phyloP scores from a whole-genome alignment of 257 asterid species.

The Cordia subcordata region DNA sequence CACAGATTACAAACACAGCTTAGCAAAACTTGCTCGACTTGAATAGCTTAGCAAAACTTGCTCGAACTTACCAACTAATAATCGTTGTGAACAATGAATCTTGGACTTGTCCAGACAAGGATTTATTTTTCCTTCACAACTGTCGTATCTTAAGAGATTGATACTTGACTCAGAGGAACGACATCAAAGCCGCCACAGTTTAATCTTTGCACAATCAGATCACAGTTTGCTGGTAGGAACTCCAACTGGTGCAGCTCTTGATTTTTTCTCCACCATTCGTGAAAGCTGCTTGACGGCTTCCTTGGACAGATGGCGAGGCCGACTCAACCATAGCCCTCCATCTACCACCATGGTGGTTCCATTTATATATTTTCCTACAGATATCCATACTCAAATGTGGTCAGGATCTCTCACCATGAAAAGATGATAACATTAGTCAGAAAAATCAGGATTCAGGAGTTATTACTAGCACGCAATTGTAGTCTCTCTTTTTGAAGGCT shows the following conservation, averaged over 20 bases:
- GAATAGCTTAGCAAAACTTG: too few relatives aligned
- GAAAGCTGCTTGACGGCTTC: conserved; percentile 64
- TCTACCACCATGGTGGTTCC: conserved; percentile 64
- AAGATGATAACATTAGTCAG: not conserved
- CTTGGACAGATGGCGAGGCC: conserved; percentile 56
- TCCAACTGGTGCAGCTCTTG: conserved; percentile 61
- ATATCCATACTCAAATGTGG: conserved; percentile 3
- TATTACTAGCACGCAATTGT: too few relatives aligned
- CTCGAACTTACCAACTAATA: too few relatives aligned
- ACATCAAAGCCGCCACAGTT: too few relatives aligned
- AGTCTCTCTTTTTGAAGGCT: too few relatives aligned
- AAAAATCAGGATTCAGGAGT: not conserved
- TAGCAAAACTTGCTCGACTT: too few relatives aligned
- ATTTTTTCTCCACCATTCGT: conserved; percentile 59
- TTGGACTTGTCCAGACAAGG: too few relatives aligned
- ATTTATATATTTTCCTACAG: conserved; percentile 65
- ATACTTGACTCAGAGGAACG: too few relatives aligned
- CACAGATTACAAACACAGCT: too few relatives aligned
- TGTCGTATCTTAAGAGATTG: too few relatives aligned
- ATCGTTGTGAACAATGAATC: too few relatives aligned
- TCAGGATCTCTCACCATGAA: not conserved
- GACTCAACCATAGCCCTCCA: conserved; percentile 82
- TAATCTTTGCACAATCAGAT: not conserved
- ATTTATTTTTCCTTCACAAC: too few relatives aligned
- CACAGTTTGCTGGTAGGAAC: conserved; percentile 66